These are phyloP conservation scores for Moringa oleifera DNA, from an alignment of 345 rosid genomes.

Conservation along the genomic window DNA sequence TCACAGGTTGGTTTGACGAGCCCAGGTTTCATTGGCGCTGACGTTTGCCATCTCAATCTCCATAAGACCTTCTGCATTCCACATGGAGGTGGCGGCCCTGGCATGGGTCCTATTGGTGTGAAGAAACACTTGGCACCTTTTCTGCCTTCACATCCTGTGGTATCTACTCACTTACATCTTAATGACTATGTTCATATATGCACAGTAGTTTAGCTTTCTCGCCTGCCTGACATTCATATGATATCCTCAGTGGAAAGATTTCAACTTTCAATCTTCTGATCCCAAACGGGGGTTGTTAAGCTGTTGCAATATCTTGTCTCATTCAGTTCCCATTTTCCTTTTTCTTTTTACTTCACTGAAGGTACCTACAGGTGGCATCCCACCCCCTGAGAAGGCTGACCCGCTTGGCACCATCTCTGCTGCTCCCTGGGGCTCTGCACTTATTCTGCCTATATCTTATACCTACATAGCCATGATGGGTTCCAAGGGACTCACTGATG, in stretches of 20 bases:
- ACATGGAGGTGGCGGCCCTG: conserved; percentile 99
- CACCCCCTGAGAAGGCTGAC: conserved; percentile 58
- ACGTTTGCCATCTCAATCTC: conserved; percentile 98
- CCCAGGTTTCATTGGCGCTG: conserved; percentile 98
- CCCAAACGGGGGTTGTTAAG: neutral
- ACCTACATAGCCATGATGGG: conserved; percentile 99
- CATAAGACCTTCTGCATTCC: conserved; percentile 99
- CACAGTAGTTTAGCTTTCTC: conserved; percentile 2
- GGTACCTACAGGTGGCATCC: conserved; percentile 84
- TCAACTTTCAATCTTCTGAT: neutral
- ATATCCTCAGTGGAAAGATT: too few species aligned
- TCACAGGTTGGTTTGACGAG: conserved; percentile 91
- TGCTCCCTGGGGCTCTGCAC: conserved; percentile 99
- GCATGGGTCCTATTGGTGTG: conserved; percentile 99
- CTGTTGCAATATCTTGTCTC: neutral
- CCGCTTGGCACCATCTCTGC: conserved; percentile 93
- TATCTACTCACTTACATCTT: conserved; percentile 25
- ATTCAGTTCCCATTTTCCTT: conserved; percentile 10
- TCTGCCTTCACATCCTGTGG: conserved; percentile 98
- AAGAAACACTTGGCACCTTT: conserved; percentile 95
- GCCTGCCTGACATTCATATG: neutral
- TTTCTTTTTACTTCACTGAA: conserved; percentile 10
- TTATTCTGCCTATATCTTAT: conserved; percentile 92
- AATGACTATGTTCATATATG: neutral
- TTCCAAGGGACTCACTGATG: conserved; percentile 88